Percentiles rank a stretch among this genome's conserved stretches.
These are phyloP conservation scores for Eucalyptus cladocalyx DNA, from an alignment of 345 rosid species.

Conservation along the genomic window DNA sequence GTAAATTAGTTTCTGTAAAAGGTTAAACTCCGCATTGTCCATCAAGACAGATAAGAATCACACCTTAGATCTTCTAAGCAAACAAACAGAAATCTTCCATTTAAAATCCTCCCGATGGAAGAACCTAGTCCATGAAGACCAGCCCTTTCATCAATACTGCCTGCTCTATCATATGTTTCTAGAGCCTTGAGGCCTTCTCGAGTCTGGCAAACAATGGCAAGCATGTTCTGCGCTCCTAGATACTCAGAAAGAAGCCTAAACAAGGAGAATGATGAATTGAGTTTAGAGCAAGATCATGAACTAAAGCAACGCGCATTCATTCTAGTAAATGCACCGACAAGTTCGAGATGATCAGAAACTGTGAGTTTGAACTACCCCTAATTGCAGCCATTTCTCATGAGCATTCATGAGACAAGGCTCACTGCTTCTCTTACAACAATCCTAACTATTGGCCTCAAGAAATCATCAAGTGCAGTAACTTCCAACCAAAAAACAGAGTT, in stretches of 20 bases:
- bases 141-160: conserved; percentile 34
- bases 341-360: neutral
- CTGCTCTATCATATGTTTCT: conserved; percentile 41
- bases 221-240: conserved; percentile 66
- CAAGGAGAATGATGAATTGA: neutral
- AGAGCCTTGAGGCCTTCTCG: conserved; percentile 37
- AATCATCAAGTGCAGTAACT: neutral
- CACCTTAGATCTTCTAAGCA: conserved; percentile 79
- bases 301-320: neutral
- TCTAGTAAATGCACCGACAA: neutral
- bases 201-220: conserved; percentile 70
- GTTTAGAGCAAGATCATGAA: neutral
- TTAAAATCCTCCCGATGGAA: conserved; percentile 47
- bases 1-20: neutral
- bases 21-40: neutral
- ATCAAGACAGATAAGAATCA: neutral
- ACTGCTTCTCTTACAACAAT: neutral
- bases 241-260: conserved; percentile 68
- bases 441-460: neutral
- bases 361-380: neutral
- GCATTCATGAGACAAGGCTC: neutral
- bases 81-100: conserved; percentile 56
- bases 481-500: neutral
- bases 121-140: conserved; percentile 75
- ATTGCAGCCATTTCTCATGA: neutral